Conservation (phyloP, 2,329 filamentous ascomycete species). For the Magnaporthales sp. region DNA sequence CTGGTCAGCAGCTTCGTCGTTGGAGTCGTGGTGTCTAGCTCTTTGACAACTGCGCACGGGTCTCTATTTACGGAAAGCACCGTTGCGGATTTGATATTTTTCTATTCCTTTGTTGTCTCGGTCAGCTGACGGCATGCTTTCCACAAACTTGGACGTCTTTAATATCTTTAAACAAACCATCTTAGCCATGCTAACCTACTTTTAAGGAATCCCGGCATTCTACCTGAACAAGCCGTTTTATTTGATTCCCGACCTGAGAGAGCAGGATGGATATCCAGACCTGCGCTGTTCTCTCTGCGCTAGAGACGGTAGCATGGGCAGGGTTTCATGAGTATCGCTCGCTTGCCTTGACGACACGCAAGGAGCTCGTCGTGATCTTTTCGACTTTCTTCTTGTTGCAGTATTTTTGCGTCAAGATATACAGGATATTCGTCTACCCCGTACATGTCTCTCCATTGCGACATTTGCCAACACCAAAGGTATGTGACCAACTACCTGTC, state of each 20-base stretch:
- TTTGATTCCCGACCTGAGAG: background rate
- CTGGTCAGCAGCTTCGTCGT: background rate
- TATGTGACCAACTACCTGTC: conserved; percentile 10
- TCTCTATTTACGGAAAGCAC: background rate
- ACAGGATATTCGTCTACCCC: conserved; percentile 31
- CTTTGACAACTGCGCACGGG: background rate
- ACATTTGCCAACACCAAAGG: conserved; percentile 33
- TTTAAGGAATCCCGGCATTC: background rate
- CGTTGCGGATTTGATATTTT: background rate
- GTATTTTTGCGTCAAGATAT: conserved; percentile 15
- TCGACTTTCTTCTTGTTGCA: conserved; percentile 9
- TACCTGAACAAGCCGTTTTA: background rate
- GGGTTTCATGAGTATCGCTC: conserved; percentile 1
- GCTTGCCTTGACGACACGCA: background rate
- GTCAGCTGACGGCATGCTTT: background rate
- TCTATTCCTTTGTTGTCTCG: background rate
- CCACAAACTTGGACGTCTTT: background rate
- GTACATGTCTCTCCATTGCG: conserved; percentile 32
- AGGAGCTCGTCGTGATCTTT: background rate
- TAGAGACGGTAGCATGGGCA: conserved; percentile 1
- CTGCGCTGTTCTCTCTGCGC: conserved; percentile 2
- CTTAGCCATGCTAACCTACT: background rate
- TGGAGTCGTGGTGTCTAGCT: background rate
- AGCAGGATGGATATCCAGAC: conserved; percentile 5
- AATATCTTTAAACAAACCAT: background rate